phyloP scores from a whole-genome alignment of 345 rosid genomes.

The Salix purpurea region DNA sequence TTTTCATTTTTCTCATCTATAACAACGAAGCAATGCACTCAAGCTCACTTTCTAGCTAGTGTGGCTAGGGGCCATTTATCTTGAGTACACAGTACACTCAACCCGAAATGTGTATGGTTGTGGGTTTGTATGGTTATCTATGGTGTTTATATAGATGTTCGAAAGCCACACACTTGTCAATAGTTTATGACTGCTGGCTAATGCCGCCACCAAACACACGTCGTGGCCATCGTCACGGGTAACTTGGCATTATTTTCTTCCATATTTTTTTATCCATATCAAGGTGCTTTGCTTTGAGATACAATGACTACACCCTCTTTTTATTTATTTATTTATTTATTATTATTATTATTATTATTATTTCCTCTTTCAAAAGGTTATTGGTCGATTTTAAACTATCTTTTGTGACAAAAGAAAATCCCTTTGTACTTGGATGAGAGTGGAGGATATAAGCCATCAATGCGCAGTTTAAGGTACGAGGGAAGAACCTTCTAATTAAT shows the following conservation, averaged over 20 bases:
- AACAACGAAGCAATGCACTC: background rate
- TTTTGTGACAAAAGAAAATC: background rate
- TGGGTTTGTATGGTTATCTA: background rate
- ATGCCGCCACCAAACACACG: background rate
- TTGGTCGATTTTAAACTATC: background rate
- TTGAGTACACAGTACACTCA: background rate
- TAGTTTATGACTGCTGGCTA: background rate
- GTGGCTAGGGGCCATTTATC: background rate
- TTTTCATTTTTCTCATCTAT: background rate
- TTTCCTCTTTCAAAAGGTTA: background rate
- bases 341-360: no score
- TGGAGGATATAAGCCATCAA: background rate
- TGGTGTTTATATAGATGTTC: background rate
- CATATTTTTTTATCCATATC: no score
- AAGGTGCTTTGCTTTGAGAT: no score
- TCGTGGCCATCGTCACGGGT: background rate
- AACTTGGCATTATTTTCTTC: background rate
- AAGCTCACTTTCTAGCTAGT: background rate
- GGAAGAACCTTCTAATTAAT: no score
- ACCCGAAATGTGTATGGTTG: background rate
- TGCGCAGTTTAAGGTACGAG: background rate
- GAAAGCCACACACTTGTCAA: background rate
- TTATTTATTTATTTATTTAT: no score
- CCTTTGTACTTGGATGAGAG: background rate
- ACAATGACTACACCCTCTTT: background rate